phyloP scores from a whole-genome alignment of 805 yeast species.

The Candida tallmaniae region DNA sequence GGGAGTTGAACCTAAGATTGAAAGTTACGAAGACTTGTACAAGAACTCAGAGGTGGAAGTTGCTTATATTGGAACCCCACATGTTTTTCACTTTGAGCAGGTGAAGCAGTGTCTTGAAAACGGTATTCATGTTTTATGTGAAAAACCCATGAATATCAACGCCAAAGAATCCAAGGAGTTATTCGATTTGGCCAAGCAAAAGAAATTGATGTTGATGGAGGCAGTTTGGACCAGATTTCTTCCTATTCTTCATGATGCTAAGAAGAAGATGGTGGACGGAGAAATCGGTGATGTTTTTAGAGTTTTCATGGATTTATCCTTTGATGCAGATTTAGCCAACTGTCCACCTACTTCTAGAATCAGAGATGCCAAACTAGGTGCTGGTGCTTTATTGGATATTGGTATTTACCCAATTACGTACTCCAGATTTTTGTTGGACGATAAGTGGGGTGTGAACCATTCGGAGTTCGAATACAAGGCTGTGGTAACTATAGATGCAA shows the following conservation, averaged over 20 bases:
- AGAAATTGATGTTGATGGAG: conserved; percentile 50
- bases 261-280: conserved; percentile 33
- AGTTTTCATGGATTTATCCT: conserved; percentile 40
- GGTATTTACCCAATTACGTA: conserved; percentile 52
- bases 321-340: conserved; percentile 27
- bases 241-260: conserved; percentile 37
- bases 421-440: conserved; percentile 36
- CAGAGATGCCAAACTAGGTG: conserved; percentile 45
- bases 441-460: conserved; percentile 25
- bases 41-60: conserved; percentile 40
- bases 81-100: conserved; percentile 45
- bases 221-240: conserved; percentile 56
- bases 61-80: conserved; percentile 56
- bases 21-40: conserved; percentile 42
- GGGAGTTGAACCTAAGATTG: conserved; percentile 21
- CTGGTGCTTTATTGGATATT: conserved; percentile 53
- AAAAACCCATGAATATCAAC: conserved; percentile 52
- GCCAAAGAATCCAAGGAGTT: conserved; percentile 39
- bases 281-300: conserved; percentile 45
- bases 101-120: conserved; percentile 38
- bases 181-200: conserved; percentile 38
- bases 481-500: conserved; percentile 27
- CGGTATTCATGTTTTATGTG: conserved; percentile 50
- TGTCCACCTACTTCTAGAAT: conserved; percentile 32
- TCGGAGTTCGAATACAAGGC: conserved; percentile 25